These are phyloP conservation scores for Brassica cretica DNA, from an alignment of 345 rosid species.

Conservation along the genomic window DNA sequence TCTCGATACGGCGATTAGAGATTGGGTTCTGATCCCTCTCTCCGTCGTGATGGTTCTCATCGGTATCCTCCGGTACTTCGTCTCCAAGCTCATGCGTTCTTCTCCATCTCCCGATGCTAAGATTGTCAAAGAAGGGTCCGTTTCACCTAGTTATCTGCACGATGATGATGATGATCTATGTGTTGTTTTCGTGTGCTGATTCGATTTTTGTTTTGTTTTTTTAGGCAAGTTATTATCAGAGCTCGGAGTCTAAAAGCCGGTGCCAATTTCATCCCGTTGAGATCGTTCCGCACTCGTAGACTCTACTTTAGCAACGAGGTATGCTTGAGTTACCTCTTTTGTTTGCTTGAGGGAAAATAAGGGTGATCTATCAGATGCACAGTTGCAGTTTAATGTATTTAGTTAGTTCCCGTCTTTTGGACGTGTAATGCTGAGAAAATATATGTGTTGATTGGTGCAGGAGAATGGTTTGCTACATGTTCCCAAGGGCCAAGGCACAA, in stretches of 20 bases:
- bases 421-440: constrained; percentile 1
- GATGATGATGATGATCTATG: neutral
- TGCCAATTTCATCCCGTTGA: constrained; percentile 85
- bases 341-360: neutral
- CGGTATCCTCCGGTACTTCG: constrained; percentile 87
- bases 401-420: neutral
- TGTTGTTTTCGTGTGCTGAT: constrained; percentile 11
- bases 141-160: neutral
- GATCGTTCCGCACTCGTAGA: constrained; percentile 85
- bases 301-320: constrained; percentile 90
- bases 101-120: constrained; percentile 78
- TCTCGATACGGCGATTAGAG: constrained; percentile 95
- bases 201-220: neutral
- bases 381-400: neutral
- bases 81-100: constrained; percentile 81
- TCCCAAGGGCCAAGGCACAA: constrained; percentile 79
- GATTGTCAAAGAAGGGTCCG: constrained; percentile 83
- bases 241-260: constrained; percentile 84
- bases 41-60: constrained; percentile 97
- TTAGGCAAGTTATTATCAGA: constrained; percentile 80
- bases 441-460: constrained; percentile 42
- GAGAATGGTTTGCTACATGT: constrained; percentile 89
- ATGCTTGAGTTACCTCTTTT: neutral
- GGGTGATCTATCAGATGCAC: neutral
- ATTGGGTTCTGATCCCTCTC: constrained; percentile 95